Evolutionary conservation across 345 rosid genomes (phyloP).

Genomic region (Melastoma malabathricum): DNA sequence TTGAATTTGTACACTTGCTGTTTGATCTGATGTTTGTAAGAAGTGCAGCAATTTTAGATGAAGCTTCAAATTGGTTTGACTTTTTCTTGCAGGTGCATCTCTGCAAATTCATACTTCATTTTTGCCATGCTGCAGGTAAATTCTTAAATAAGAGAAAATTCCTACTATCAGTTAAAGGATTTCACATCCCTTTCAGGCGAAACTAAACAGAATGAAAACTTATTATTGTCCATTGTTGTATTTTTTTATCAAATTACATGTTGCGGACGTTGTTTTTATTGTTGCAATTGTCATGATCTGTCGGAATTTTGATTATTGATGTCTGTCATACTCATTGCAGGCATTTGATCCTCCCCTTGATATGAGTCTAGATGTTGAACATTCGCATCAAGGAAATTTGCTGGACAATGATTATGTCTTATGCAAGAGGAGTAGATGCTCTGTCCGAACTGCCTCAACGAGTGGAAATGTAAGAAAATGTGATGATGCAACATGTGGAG

Average conservation of each 20-base stretch:
- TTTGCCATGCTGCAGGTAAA: constrained; percentile 79
- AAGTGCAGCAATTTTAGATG: too few species aligned
- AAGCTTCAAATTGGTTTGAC: too few species aligned
- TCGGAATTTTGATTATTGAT: neutral
- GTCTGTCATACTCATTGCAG: constrained; percentile 28
- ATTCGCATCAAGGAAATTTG: constrained; percentile 24
- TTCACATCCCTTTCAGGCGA: too few species aligned
- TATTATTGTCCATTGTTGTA: too few species aligned
- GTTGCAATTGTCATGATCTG: neutral
- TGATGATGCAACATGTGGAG: constrained; percentile 11
- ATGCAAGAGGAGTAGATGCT: constrained; percentile 28
- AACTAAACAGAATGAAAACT: too few species aligned
- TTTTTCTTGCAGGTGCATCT: constrained; percentile 75
- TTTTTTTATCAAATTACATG: too few species aligned
- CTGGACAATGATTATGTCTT: constrained; percentile 29
- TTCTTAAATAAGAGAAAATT: neutral
- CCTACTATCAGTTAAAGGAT: too few species aligned
- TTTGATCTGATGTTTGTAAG: too few species aligned
- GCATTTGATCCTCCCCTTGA: constrained; percentile 97
- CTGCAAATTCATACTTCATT: constrained; percentile 63
- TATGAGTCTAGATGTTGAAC: constrained; percentile 66
- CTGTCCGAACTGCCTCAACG: constrained; percentile 26
- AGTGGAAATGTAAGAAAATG: constrained; percentile 27
- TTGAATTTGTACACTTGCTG: too few species aligned
- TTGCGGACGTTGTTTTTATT: neutral